Evolutionary conservation across 768 basidiomycete genomes (phyloP).

Genomic region (Boletus insuetus): DNA sequence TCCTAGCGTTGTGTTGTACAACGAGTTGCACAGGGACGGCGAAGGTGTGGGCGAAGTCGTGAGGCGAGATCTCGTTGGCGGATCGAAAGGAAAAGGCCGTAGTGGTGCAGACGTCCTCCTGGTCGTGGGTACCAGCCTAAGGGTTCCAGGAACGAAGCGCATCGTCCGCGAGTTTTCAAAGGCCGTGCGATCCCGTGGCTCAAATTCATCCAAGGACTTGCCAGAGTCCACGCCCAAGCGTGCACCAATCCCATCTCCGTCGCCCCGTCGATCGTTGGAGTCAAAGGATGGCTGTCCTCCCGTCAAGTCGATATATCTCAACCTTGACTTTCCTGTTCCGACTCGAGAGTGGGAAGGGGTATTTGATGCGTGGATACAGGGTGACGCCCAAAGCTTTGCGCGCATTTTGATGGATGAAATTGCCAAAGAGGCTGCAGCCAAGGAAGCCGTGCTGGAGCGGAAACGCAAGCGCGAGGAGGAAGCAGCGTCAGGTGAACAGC

Average conservation of each 20-base stretch:
- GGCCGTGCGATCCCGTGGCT: conserved; percentile 57
- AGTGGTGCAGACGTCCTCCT: conserved; percentile 79
- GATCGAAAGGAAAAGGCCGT: conserved; percentile 62
- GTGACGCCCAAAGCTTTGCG: conserved; percentile 83
- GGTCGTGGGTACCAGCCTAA: conserved; percentile 87
- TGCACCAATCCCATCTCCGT: conserved; percentile 45
- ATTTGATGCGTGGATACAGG: conserved; percentile 87
- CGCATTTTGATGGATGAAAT: conserved; percentile 56
- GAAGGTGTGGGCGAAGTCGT: conserved; percentile 85
- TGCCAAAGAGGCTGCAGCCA: conserved; percentile 50
- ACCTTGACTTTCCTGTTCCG: conserved; percentile 83
- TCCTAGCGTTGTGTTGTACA: conserved; percentile 88
- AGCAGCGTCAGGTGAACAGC: conserved; percentile 16
- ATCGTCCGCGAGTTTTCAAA: conserved; percentile 88
- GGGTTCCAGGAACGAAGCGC: conserved; percentile 87
- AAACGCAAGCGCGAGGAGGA: conserved; percentile 58
- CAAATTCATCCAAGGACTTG: conserved; percentile 34
- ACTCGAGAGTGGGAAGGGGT: conserved; percentile 86
- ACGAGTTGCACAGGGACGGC: conserved; percentile 83
- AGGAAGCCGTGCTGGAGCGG: conserved; percentile 53
- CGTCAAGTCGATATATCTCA: conserved; percentile 75
- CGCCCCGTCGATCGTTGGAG: conserved; percentile 38
- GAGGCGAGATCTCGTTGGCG: conserved; percentile 74
- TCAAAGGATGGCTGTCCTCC: conserved; percentile 48
- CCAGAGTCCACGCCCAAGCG: conserved; percentile 24